phyloP scores from a whole-genome alignment of 75 land plant genomes.

The Azolla pinnata region DNA sequence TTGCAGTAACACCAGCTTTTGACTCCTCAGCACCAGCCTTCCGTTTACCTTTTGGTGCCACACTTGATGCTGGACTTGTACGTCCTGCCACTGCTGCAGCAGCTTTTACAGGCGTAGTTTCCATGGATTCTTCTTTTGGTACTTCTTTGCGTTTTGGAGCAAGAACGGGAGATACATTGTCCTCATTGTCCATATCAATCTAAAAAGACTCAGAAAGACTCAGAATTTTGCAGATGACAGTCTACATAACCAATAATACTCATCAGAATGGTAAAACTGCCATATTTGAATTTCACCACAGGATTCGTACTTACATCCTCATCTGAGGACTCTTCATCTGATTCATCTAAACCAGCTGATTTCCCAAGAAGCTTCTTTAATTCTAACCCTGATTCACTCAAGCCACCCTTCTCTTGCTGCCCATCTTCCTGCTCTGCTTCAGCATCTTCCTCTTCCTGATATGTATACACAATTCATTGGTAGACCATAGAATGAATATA shows the following conservation, averaged over 20 bases:
- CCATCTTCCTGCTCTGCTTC: constrained; percentile 42
- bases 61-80: constrained; percentile 35
- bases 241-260: no score
- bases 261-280: not conserved
- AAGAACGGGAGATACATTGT: constrained; percentile 50
- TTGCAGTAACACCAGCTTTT: constrained; percentile 32
- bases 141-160: constrained; percentile 69
- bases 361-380: constrained; percentile 85
- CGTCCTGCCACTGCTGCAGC: constrained; percentile 29
- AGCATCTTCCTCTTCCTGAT: constrained; percentile 68
- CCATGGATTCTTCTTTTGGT: constrained; percentile 69
- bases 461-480: not conserved
- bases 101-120: constrained; percentile 54
- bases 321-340: constrained; percentile 78
- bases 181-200: constrained; percentile 41
- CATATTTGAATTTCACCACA: not conserved
- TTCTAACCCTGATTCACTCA: constrained; percentile 94
- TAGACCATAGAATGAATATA: not conserved
- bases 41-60: constrained; percentile 59
- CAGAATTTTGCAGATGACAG: not conserved
- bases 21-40: constrained; percentile 63
- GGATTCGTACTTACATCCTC: constrained; percentile 52
- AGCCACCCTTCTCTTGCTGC: constrained; percentile 61
- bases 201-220: not conserved
- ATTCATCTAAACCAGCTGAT: constrained; percentile 62